A percentile compares a stretch with the other conserved stretches of the same genome.
Conservation (phyloP, 2,329 filamentous ascomycete genomes). For the Fonsecaea nubica region DNA sequence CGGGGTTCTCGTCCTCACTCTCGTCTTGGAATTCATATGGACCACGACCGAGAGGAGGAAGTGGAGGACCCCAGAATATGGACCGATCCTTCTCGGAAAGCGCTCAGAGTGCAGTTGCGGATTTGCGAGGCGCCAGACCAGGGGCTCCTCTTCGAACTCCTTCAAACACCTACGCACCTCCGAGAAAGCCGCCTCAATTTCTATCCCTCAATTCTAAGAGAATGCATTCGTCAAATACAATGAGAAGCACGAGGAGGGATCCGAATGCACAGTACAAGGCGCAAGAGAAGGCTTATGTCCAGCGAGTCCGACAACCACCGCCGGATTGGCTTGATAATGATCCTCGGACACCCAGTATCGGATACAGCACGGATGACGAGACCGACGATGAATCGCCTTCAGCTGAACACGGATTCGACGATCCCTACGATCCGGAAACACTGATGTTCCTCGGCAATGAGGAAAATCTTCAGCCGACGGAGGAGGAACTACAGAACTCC, state of each 20-base stretch:
- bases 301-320: slow-evolving; percentile 83
- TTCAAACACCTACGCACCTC: slow-evolving; percentile 77
- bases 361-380: slow-evolving; percentile 59
- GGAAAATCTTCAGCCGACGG: slow-evolving; percentile 83
- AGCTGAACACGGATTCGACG: slow-evolving; percentile 82
- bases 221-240: slow-evolving; percentile 64
- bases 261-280: slow-evolving; percentile 77
- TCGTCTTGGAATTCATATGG: slow-evolving; percentile 48
- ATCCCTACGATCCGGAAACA: slow-evolving; percentile 87
- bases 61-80: slow-evolving; percentile 51
- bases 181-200: slow-evolving; percentile 61
- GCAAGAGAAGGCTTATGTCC: slow-evolving; percentile 93
- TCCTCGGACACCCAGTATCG: slow-evolving; percentile 71
- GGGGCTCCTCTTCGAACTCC: slow-evolving; percentile 73
- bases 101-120: slow-evolving; percentile 34
- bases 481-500: slow-evolving; percentile 87
- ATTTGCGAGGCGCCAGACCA: slow-evolving; percentile 67
- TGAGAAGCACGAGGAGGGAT: slow-evolving; percentile 63
- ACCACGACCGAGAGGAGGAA: slow-evolving; percentile 52
- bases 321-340: slow-evolving; percentile 74
- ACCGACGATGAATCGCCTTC: slow-evolving; percentile 89
- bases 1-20: slow-evolving; percentile 41
- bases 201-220: slow-evolving; percentile 55
- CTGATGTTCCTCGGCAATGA: slow-evolving; percentile 85
- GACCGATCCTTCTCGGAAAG: slow-evolving; percentile 36